Evolutionary conservation across 257 asterid species (phyloP).

Genomic region (Solanum arcanum): DNA sequence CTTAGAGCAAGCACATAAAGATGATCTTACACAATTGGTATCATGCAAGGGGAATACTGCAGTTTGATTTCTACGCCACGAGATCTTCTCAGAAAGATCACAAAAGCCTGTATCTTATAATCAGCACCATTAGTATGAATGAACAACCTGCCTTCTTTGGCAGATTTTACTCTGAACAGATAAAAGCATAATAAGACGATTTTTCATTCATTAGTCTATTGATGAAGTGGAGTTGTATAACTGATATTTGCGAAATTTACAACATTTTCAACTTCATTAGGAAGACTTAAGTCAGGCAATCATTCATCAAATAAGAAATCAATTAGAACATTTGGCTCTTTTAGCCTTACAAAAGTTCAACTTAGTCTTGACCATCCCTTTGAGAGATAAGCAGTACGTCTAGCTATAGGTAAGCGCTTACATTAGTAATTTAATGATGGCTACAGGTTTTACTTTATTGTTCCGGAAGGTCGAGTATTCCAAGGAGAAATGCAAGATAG

Average conservation of each 20-base stretch:
- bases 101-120: not conserved
- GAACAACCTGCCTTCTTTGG: not conserved
- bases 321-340: not conserved
- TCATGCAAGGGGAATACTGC: not conserved
- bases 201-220: not conserved
- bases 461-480: not conserved
- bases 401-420: not conserved
- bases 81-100: not conserved
- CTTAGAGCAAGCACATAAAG: not conserved
- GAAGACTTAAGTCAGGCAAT: not conserved
- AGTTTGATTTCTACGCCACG: not conserved
- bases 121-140: not conserved
- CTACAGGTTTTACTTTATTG: not conserved
- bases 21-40: not conserved
- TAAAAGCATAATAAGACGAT: not conserved
- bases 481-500: not conserved
- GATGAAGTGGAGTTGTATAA: not conserved
- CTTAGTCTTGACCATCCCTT: not conserved
- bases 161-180: not conserved
- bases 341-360: not conserved
- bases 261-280: not conserved
- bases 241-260: not conserved
- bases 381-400: not conserved
- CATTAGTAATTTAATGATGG: not conserved
- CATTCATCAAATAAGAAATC: not conserved